These are phyloP conservation scores for Dothistroma pini DNA, from an alignment of 2,329 filamentous ascomycete genomes.

Conservation along the genomic window DNA sequence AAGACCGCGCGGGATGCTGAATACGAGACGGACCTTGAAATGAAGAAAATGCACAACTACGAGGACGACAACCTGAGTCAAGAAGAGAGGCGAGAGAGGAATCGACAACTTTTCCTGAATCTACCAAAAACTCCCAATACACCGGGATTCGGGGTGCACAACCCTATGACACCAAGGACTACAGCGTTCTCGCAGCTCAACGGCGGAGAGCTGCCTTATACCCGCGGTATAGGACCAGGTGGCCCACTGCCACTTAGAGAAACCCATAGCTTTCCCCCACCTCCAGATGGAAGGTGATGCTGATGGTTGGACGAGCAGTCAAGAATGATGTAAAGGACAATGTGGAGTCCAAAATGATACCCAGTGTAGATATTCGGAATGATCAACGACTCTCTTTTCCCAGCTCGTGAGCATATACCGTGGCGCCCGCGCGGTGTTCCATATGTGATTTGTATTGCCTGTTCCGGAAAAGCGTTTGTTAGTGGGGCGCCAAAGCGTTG, in stretches of 20 bases:
- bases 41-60: conserved; percentile 50
- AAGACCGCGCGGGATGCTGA: conserved; percentile 28
- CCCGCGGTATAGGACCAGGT: conserved; percentile 12
- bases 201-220: conserved; percentile 22
- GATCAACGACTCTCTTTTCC: neutral
- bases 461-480: neutral
- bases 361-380: neutral
- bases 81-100: conserved; percentile 57
- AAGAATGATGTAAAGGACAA: neutral
- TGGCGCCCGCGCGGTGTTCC: neutral
- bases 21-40: conserved; percentile 36
- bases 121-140: conserved; percentile 47
- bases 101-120: conserved; percentile 36
- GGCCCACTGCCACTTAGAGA: conserved; percentile 31
- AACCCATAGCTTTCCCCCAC: neutral
- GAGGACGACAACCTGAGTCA: conserved; percentile 41
- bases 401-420: neutral
- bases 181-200: conserved; percentile 62
- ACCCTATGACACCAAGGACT: conserved; percentile 60
- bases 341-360: neutral
- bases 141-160: conserved; percentile 33
- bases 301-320: neutral
- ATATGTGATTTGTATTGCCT: neutral
- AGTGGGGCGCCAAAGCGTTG: neutral
- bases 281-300: neutral